Evolutionary conservation across 2,329 filamentous ascomycete genomes (phyloP), one percentile per base, ranked within the genome.

Genomic region (Nothopassalora personata): DNA sequence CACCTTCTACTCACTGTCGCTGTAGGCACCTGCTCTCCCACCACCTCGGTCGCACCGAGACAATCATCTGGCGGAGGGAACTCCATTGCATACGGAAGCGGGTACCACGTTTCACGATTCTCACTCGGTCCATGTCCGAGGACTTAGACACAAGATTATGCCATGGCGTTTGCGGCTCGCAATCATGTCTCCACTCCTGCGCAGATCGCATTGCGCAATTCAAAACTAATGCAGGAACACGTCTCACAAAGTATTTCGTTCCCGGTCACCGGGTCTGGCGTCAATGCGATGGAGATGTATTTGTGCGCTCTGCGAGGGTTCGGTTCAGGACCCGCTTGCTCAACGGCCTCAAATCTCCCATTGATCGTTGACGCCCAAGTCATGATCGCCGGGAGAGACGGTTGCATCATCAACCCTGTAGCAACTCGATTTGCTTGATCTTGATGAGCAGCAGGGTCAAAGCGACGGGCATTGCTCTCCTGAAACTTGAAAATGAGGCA

Each of bases 191-290:
- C 60, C 61, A 65, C 61, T 58, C 47, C 52, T 45, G 59, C 56
- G 62, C 56, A 59, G 61, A 61, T 65, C 60, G 39, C 33, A 67
- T 67, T 66, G 66, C 67, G 67, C 66, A 69, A 67, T 59, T 45
- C n/a, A 45, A 53, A 46, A 61, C 66, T 68, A 68, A 68, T 67
- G 67, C 67, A 70, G 67, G 67, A 66, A 70, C 67, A 48, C 11
- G 56, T 66, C 59, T 67, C 53, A 63, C 59, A 60, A 56, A 50
- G 39, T 51, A 30, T 58, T 51, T 54, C 56, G 49, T 58, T 53
- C 61, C 61, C 23, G 58, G 61, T 63, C 61, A 59, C 56, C 46
- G 61, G 64, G 62, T 66, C 63, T 54, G 54, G 57, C 52, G 60
- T 60, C 57, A 53, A 57, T 57, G 56, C 58, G 48, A 36, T 57